Evolutionary conservation across 345 rosid genomes (phyloP), one percentile per base, ranked within the genome.

Genomic region (Acer campestre): DNA sequence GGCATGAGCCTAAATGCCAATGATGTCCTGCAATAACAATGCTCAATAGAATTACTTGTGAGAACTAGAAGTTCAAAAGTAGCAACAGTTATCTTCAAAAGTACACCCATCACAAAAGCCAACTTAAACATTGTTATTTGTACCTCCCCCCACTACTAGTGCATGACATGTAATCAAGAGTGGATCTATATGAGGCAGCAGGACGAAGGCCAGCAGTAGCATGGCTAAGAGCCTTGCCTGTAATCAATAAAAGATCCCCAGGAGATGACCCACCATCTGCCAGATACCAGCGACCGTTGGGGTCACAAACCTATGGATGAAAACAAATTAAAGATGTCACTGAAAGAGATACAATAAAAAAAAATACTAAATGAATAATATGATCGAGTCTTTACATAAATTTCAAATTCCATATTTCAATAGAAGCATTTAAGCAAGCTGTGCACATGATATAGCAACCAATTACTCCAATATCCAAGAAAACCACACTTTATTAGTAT

Each of bases 121-220:
- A 67, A 49, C 68, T 67, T 63, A 35, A 78, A 75, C 31, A 66
- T 42, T 53, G 73, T 42, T 29, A 51, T 38, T 74, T 67, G 31
- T 86, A 96, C 99, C 98, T 96, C 80, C 98, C 98, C 51, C 89
- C 85, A 84, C 73, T 79, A 78, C 78, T 86, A 82, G 75, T 78
- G 78, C 86, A 86, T 16, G 86, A 83, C 46, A 83, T 46, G 66
- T 74, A 84, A 88, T 93, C 95, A 68, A 87, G 55, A 73, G 88
- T 82, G 79, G 89, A 85, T 84, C 88, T 91, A 80, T 93, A 92
- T 11, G 86, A 86, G 67, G 97, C 92, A 80, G 94, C 90, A 65
- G 96, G 97, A 74, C 94, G 98, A 80, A 93, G 97, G 77, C 98
- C 98, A 76, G 98, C 99, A 59, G 99, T 96, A 59, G 90, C 88